Evolutionary conservation across 2,329 filamentous ascomycete species (phyloP).

Genomic region (Incumbomyces delicatus): DNA sequence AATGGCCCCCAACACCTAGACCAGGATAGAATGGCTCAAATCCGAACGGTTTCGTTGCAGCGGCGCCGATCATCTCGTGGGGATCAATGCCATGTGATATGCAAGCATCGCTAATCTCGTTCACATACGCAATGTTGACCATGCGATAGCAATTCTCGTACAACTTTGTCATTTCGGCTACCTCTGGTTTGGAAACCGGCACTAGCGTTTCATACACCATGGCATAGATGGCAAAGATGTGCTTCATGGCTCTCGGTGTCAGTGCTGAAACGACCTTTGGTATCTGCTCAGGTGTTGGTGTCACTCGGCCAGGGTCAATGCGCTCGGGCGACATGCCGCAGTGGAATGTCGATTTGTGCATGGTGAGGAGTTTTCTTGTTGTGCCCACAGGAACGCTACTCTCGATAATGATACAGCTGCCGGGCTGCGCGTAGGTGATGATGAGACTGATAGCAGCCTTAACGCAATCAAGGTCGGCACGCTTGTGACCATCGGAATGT

Average conservation of each 20-base stretch:
- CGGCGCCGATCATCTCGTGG: constrained; percentile 13
- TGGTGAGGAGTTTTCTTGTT: constrained; percentile 11
- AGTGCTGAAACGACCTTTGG: constrained; percentile 15
- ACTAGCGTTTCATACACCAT: constrained; percentile 12
- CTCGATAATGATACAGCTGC: constrained; percentile 15
- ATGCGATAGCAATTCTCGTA: constrained; percentile 17
- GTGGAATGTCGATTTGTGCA: constrained; percentile 5
- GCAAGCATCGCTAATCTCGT: constrained; percentile 15
- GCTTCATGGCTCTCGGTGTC: constrained; percentile 8
- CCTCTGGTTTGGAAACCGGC: constrained; percentile 12
- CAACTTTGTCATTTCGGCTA: constrained; percentile 16
- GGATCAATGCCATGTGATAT: constrained; percentile 11
- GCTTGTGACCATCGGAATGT: constrained; percentile 5
- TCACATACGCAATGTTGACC: constrained; percentile 17
- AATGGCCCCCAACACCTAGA: constrained; percentile 15
- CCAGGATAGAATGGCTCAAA: constrained; percentile 14
- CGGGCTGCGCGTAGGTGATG: constrained; percentile 9
- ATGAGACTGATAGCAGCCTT: constrained; percentile 11
- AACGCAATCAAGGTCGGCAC: constrained; percentile 10
- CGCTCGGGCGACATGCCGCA: constrained; percentile 17
- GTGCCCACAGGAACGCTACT: constrained; percentile 14
- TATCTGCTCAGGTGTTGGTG: constrained; percentile 10
- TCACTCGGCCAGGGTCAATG: constrained; percentile 13
- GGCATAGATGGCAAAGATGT: constrained; percentile 10
- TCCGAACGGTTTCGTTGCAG: constrained; percentile 15